These are phyloP conservation scores for Auricularia auricula-judae DNA, from an alignment of 768 basidiomycete species.

Conservation along the genomic window DNA sequence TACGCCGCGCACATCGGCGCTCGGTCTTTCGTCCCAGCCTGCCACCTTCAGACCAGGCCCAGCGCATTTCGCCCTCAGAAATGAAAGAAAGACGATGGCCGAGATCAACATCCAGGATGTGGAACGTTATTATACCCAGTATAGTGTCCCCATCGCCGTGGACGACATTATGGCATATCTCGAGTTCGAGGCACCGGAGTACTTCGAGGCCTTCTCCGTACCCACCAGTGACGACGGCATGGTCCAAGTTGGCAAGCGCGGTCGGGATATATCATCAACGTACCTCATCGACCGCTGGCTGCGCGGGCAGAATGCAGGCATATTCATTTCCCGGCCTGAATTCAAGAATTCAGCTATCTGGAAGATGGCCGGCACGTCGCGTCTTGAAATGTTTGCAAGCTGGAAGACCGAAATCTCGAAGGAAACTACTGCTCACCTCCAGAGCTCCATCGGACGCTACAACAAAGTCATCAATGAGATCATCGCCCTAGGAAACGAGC, in stretches of 20 bases:
- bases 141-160: slow-evolving; percentile 13
- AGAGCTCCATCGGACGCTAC: slow-evolving; percentile 23
- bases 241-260: slow-evolving; percentile 29
- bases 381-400: slow-evolving; percentile 16
- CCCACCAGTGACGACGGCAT: slow-evolving; percentile 34
- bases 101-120: slow-evolving; percentile 32
- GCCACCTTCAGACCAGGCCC: slow-evolving; percentile 14
- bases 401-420: slow-evolving; percentile 28
- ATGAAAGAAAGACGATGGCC: slow-evolving; percentile 22
- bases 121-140: slow-evolving; percentile 17
- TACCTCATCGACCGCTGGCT: slow-evolving; percentile 43
- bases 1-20: slow-evolving; percentile 31
- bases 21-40: slow-evolving; percentile 33
- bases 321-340: slow-evolving; percentile 20
- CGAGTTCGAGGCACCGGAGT: slow-evolving; percentile 40
- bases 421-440: slow-evolving; percentile 25
- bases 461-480: slow-evolving; percentile 29
- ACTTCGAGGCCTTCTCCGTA: slow-evolving; percentile 21
- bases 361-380: slow-evolving; percentile 21
- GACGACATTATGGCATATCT: slow-evolving; percentile 32
- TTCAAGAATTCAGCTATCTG: slow-evolving; percentile 21
- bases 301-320: slow-evolving; percentile 32
- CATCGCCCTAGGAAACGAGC: slow-evolving; percentile 24
- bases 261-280: slow-evolving; percentile 20
- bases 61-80: neutral